Conservation (phyloP, 208 protist genomes). For the Phytomonas sp. region DNA sequence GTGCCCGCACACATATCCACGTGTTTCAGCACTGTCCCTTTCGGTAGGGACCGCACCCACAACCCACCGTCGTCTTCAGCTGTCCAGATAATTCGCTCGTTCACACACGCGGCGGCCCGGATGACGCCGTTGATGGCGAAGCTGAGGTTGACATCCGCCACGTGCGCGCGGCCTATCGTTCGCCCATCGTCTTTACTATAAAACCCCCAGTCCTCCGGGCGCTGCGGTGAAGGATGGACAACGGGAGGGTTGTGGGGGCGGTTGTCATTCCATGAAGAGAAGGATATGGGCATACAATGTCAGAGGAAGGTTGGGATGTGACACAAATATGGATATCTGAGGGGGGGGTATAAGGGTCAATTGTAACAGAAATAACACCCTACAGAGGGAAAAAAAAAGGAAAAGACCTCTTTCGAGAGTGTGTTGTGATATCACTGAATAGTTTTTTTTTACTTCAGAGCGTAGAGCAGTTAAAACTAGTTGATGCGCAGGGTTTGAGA, state of each 20-base stretch:
- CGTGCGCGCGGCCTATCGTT: constrained; percentile 10
- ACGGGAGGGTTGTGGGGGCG: background rate
- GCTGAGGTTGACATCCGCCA: constrained; percentile 61
- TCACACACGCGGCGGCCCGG: constrained; percentile 40
- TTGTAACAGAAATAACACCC: constrained; percentile 22
- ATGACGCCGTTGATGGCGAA: constrained; percentile 41
- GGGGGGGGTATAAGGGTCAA: constrained; percentile 6
- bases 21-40: constrained; percentile 44
- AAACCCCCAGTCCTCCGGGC: too few species aligned
- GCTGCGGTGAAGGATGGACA: too few species aligned
- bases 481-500: background rate
- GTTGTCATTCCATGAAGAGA: background rate
- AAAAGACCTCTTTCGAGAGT: constrained; percentile 1
- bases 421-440: constrained; percentile 1
- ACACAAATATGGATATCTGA: background rate
- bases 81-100: constrained; percentile 69
- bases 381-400: constrained; percentile 7
- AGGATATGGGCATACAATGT: background rate
- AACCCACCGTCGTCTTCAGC: constrained; percentile 60
- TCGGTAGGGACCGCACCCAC: constrained; percentile 51
- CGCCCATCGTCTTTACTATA: too few species aligned
- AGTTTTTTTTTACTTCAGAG: background rate
- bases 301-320: background rate
- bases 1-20: constrained; percentile 33
- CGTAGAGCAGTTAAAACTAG: background rate